These are phyloP conservation scores for Ceratocystiopsis sp. DNA, from an alignment of 2,329 filamentous ascomycete species.

Conservation along the genomic window DNA sequence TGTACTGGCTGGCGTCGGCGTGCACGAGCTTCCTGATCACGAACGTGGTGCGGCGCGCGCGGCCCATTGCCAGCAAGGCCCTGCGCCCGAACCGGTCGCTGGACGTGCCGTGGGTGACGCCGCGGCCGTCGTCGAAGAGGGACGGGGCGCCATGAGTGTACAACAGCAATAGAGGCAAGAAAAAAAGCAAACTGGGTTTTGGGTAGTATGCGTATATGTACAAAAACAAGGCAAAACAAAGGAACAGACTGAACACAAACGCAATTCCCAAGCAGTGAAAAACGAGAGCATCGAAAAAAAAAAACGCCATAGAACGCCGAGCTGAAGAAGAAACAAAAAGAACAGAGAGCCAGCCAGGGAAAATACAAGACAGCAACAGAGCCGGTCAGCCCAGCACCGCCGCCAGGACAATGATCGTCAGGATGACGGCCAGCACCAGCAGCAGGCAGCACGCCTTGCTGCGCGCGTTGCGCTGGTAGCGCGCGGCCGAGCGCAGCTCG, in stretches of 20 bases:
- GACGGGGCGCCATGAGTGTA: background rate
- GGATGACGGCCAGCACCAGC: slow-evolving; percentile 71
- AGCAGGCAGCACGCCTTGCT: slow-evolving; percentile 89
- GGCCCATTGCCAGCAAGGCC: slow-evolving; percentile 11
- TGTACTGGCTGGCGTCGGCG: slow-evolving; percentile 26
- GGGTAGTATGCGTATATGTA: background rate
- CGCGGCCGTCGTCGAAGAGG: background rate
- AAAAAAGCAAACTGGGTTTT: background rate
- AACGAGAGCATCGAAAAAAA: background rate
- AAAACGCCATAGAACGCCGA: background rate
- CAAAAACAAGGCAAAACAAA: background rate
- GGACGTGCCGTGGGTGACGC: slow-evolving; percentile 7
- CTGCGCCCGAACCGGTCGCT: slow-evolving; percentile 9
- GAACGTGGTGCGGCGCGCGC: slow-evolving; percentile 9
- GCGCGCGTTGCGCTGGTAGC: slow-evolving; percentile 89
- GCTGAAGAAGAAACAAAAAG: no score
- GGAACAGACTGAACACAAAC: background rate
- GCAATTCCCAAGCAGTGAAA: no score
- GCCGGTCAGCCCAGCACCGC: slow-evolving; percentile 51
- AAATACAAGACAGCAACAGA: background rate
- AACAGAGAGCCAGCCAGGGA: background rate
- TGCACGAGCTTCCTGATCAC: slow-evolving; percentile 11
- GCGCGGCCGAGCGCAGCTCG: slow-evolving; percentile 68
- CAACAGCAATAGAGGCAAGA: slow-evolving; percentile 1
- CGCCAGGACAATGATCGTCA: slow-evolving; percentile 79